A percentile compares a stretch with the other conserved stretches of the same genome.
Conservation (phyloP, 1,284 basidiomycete species). For the Volvariella surrecta region DNA sequence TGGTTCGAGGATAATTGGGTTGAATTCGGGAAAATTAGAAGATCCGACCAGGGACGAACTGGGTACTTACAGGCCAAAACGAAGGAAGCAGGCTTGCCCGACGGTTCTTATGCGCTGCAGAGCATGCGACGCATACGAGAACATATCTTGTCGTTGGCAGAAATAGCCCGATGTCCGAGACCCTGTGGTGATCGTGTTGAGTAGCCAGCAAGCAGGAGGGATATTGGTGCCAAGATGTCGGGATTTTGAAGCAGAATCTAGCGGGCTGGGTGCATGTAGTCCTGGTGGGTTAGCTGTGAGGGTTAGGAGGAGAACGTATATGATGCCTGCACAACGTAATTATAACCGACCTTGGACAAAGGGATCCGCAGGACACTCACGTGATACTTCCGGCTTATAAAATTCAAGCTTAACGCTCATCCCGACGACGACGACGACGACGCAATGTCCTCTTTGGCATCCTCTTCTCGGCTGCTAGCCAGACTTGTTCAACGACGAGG, state of each 20-base stretch:
- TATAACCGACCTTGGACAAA: too few relatives aligned
- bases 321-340: too few relatives aligned
- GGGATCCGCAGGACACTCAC: too few relatives aligned
- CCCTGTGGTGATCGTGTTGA: not conserved
- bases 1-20: constrained; percentile 6
- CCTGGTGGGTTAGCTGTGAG: too few relatives aligned
- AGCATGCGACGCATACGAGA: constrained; percentile 18
- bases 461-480: not conserved
- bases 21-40: constrained; percentile 5
- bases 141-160: constrained; percentile 16
- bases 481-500: not conserved
- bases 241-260: too few relatives aligned
- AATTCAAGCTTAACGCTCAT: too few relatives aligned
- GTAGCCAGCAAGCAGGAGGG: not conserved
- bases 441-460: too few relatives aligned
- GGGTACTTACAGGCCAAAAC: constrained; percentile 64
- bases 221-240: too few relatives aligned
- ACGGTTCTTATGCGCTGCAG: constrained; percentile 29
- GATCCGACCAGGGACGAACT: not conserved
- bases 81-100: constrained; percentile 50
- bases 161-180: not conserved
- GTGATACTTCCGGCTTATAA: too few relatives aligned
- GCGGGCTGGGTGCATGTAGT: too few relatives aligned
- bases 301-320: too few relatives aligned
- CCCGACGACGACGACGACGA: too few relatives aligned